A percentile compares a stretch with the other conserved stretches of the same genome.
phyloP scores from a whole-genome alignment of 2,329 filamentous ascomycete genomes.

The Cladosporium cucumerinum region DNA sequence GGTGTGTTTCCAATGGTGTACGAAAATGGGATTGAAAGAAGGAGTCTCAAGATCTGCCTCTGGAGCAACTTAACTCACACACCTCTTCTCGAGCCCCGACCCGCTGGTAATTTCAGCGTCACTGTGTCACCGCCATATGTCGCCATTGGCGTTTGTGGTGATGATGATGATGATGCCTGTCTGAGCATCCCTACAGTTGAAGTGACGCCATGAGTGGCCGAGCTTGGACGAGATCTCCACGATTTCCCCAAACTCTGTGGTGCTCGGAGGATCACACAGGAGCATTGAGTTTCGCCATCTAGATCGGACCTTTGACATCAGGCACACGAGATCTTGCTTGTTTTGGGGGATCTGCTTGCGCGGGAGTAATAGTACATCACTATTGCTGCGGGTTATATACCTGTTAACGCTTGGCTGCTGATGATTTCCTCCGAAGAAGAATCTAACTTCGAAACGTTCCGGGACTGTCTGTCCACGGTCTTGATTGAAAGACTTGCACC shows the following conservation, averaged over 20 bases:
- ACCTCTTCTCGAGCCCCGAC: neutral
- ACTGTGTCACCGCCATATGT: neutral
- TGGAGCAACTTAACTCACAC: neutral
- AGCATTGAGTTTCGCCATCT: constrained; percentile 2
- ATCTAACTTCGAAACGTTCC: constrained; percentile 64
- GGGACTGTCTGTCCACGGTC: constrained; percentile 68
- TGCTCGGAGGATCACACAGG: neutral
- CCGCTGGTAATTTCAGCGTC: neutral
- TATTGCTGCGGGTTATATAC: neutral
- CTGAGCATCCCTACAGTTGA: neutral
- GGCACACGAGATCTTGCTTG: neutral
- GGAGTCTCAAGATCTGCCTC: neutral
- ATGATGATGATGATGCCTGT: constrained; percentile 7
- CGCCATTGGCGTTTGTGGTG: constrained; percentile 1
- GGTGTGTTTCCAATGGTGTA: neutral
- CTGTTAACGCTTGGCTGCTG: neutral
- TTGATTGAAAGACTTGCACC: constrained; percentile 61
- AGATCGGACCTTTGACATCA: neutral
- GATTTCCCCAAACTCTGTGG: constrained; percentile 1
- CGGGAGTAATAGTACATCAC: neutral
- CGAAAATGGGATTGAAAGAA: neutral
- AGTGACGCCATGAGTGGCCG: constrained; percentile 12
- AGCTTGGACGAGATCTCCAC: constrained; percentile 8
- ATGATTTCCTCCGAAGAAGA: constrained; percentile 39
- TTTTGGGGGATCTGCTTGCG: neutral